Percentiles rank a stretch among this genome's conserved stretches.
phyloP scores from a whole-genome alignment of 2,329 filamentous ascomycete species.

The Pestalotiopsis fici region DNA sequence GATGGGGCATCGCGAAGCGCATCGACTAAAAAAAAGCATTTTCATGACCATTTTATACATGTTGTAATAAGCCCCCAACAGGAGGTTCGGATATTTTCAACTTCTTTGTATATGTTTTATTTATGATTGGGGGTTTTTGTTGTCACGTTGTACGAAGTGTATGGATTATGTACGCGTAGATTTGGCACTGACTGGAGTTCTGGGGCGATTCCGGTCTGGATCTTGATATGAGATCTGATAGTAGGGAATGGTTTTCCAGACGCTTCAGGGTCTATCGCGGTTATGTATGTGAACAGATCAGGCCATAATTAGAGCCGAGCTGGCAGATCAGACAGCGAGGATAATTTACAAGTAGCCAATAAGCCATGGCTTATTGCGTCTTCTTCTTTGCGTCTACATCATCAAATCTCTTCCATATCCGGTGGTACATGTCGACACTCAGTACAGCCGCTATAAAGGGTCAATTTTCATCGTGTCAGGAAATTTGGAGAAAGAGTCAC shows the following conservation, averaged over 20 bases:
- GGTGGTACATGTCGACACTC: constrained; percentile 54
- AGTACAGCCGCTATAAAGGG: constrained; percentile 44
- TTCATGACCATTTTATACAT: constrained; percentile 11
- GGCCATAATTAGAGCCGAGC: not conserved
- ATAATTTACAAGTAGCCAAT: not conserved
- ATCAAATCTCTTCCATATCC: constrained; percentile 47
- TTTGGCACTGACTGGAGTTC: not conserved
- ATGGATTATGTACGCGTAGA: not conserved
- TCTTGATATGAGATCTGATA: not conserved
- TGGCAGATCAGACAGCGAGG: not conserved
- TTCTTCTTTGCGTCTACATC: constrained; percentile 38
- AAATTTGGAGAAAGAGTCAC: constrained; percentile 12
- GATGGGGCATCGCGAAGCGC: constrained; percentile 61
- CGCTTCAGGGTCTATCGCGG: not conserved
- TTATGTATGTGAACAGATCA: not conserved
- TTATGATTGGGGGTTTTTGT: not conserved
- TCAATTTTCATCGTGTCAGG: not conserved
- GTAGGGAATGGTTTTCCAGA: not conserved
- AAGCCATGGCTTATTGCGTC: constrained; percentile 30
- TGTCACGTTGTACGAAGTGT: not conserved
- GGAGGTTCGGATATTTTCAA: not conserved
- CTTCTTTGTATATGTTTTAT: constrained; percentile 2
- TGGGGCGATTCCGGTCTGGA: not conserved
- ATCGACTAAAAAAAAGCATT: constrained; percentile 37
- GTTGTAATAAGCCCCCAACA: constrained; percentile 2